phyloP scores from a whole-genome alignment of 1,284 basidiomycete species.

The Xerocomus amazonicus region DNA sequence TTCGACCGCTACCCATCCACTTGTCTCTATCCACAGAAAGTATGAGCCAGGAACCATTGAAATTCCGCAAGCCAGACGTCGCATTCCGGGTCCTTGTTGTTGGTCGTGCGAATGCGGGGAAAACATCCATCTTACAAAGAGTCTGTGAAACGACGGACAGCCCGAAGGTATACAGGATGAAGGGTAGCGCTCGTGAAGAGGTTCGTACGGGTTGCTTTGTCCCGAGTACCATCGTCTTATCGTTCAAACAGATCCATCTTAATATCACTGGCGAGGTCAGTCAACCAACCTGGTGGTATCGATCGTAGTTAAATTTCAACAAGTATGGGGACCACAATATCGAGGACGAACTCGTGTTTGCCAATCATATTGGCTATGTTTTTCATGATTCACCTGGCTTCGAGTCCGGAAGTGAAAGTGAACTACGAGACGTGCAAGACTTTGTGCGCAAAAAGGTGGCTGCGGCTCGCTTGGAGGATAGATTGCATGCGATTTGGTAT shows the following conservation, averaged over 20 bases:
- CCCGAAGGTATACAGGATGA: constrained; percentile 1
- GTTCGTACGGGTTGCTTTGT: neutral
- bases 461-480: neutral
- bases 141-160: constrained; percentile 8
- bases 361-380: neutral
- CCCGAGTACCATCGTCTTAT: neutral
- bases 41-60: neutral
- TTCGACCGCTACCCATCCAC: no score
- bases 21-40: no score
- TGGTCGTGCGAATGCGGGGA: neutral
- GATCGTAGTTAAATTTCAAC: neutral
- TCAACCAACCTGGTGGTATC: neutral
- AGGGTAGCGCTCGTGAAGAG: neutral
- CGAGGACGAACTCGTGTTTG: constrained; percentile 3
- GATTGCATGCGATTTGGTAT: constrained; percentile 4
- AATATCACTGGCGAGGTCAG: neutral
- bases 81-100: constrained; percentile 4
- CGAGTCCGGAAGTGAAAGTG: neutral
- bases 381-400: constrained; percentile 7
- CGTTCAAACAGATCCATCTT: no score
- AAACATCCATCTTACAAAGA: constrained; percentile 6
- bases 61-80: neutral
- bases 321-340: constrained; percentile 3
- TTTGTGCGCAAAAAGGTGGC: neutral
- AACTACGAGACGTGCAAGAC: constrained; percentile 1